Evolutionary conservation across 148 eudicot species (phyloP), one percentile per base, ranked within the genome.

Genomic region (Selenicereus undatus): DNA sequence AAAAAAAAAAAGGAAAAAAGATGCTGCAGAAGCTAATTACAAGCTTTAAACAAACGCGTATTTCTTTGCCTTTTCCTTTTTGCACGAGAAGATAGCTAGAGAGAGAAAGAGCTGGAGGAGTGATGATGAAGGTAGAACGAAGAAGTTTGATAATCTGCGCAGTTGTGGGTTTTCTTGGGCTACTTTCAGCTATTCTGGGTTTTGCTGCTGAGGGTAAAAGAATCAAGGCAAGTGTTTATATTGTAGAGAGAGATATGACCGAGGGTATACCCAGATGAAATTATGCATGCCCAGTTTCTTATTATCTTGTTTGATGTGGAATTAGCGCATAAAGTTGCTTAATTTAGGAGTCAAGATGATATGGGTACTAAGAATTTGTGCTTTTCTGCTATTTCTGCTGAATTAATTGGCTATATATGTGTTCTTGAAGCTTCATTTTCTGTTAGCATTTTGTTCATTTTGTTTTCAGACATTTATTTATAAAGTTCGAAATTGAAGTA

Each of bases 121-220:
- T n/a, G 35, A 36, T 16, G 78, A 54, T 24, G 74, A 74, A 43
- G 75, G 85, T 92, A 87, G 93, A 90, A 81, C 89, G 76, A 76
- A 90, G 81, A 74, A 84, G 79, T 45, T 12, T 88, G 71, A 84
- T 90, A 82, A 80, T 90, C 54, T 90, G 91, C 73, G n/a, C 78
- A 30, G 52, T 87, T 26, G 96, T 90, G 79, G 96, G 91, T 8
- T 90, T 92, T 79, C 86, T 92, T 43, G 97, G 97, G 81, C 74
- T 92, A 16, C 70, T 92, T 73, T 84, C 93, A 29, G 89, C 93
- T 86, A 87, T 82, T 85, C 77, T 86, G 62, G 93, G 91, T 29
- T 90, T 92, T 81, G 93, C 88, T 88, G 92, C 97, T 80, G 97
- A 92, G 65, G 91, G 86, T 81, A 88, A 79, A 74, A 87, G 90